Evolutionary conservation across 495 filamentous ascomycete species (phyloP).

Genomic region (Penicillium macrosclerotiorum): DNA sequence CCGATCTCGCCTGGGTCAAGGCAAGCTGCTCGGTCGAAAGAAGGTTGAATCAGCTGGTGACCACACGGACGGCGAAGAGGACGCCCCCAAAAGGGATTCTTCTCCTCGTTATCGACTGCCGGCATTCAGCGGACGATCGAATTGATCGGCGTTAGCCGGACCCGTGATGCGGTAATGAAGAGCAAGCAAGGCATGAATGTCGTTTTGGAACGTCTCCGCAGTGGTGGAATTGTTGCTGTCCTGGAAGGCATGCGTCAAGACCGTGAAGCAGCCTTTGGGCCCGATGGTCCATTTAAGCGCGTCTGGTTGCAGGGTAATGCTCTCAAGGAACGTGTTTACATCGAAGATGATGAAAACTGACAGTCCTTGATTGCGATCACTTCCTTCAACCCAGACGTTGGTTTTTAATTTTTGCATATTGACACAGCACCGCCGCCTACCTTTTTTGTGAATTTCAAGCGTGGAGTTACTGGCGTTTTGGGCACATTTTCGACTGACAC

Average conservation of each 20-base stretch:
- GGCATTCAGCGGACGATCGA: constrained; percentile 89
- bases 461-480: constrained; percentile 36
- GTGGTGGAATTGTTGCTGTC: constrained; percentile 79
- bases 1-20: constrained; percentile 74
- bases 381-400: constrained; percentile 7
- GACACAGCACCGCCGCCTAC: constrained; percentile 6
- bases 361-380: constrained; percentile 3
- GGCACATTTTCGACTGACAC: constrained; percentile 21
- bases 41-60: constrained; percentile 30
- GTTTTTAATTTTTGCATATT: neutral
- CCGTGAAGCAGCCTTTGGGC: constrained; percentile 47
- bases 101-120: constrained; percentile 71
- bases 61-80: constrained; percentile 44
- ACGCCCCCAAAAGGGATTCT: constrained; percentile 59
- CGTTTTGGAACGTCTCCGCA: constrained; percentile 80
- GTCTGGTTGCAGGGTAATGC: constrained; percentile 42
- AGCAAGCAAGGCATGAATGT: constrained; percentile 95
- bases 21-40: constrained; percentile 57
- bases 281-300: constrained; percentile 48
- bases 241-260: constrained; percentile 81
- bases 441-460: constrained; percentile 24
- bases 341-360: constrained; percentile 34
- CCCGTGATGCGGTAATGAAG: constrained; percentile 77
- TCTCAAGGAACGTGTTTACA: constrained; percentile 19
- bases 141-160: constrained; percentile 77